Evolutionary conservation across 2,329 filamentous ascomycete species (phyloP).

Genomic region (Bipolaris oryzae): DNA sequence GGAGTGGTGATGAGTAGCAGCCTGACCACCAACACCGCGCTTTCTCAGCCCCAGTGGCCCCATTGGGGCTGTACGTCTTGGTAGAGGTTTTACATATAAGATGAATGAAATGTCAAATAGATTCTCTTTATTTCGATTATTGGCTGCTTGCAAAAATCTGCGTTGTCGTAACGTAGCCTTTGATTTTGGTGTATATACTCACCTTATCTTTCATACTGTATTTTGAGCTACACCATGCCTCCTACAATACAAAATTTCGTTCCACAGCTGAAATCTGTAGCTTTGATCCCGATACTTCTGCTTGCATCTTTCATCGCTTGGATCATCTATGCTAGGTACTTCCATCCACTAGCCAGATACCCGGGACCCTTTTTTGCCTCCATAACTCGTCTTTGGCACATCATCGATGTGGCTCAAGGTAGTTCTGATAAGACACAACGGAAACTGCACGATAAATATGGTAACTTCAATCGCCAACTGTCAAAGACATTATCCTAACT

Average conservation of each 20-base stretch:
- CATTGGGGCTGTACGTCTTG: background rate
- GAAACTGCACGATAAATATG: background rate
- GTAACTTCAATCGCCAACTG: background rate
- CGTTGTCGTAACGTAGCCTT: accelerated
- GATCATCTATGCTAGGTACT: background rate
- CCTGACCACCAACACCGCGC: background rate
- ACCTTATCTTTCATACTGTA: background rate
- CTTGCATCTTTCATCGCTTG: background rate
- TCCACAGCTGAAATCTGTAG: background rate
- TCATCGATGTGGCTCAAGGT: background rate
- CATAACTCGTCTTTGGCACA: conserved; percentile 3
- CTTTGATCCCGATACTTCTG: background rate
- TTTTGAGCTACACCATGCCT: background rate
- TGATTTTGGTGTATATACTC: background rate
- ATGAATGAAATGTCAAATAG: too few relatives aligned
- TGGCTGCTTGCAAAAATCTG: background rate
- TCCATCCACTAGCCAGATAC: conserved; percentile 6
- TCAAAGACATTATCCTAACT: background rate
- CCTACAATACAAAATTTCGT: background rate
- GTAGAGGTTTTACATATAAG: too few relatives aligned
- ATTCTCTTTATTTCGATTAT: too few relatives aligned
- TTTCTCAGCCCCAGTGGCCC: background rate
- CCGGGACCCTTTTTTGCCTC: conserved; percentile 12
- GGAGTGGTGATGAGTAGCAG: background rate
- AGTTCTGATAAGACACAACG: conserved; percentile 4